Evolutionary conservation across 2,329 filamentous ascomycete species (phyloP).

Genomic region (Aureobasidium musti): DNA sequence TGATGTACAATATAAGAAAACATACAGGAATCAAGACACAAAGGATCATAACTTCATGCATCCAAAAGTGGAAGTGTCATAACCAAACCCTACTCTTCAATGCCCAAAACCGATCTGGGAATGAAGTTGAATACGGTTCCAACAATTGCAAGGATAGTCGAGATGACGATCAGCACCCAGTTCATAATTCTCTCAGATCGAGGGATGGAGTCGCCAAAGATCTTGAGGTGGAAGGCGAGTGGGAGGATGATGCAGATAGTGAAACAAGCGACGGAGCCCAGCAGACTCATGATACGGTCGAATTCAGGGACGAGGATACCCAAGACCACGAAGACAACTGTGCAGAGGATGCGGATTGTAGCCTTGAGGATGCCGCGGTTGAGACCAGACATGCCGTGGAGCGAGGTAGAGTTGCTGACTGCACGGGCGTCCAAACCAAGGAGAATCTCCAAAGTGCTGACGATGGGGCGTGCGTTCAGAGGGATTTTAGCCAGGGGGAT

Average conservation of each 20-base stretch:
- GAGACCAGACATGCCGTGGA: constrained; percentile 57
- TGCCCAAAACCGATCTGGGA: constrained; percentile 70
- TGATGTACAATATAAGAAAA: neutral
- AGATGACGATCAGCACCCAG: constrained; percentile 69
- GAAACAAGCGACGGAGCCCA: constrained; percentile 88
- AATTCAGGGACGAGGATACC: constrained; percentile 75
- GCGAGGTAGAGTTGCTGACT: constrained; percentile 53
- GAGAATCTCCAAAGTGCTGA: constrained; percentile 80
- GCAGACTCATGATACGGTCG: constrained; percentile 86
- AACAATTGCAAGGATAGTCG: constrained; percentile 67
- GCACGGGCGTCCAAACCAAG: constrained; percentile 66
- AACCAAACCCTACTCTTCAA: constrained; percentile 42
- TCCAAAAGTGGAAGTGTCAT: neutral
- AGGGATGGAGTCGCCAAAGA: constrained; percentile 74
- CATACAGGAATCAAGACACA: neutral
- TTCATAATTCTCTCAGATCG: constrained; percentile 64
- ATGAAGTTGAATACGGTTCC: constrained; percentile 89
- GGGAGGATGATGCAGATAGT: constrained; percentile 93
- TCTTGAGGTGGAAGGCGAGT: constrained; percentile 83
- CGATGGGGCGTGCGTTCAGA: constrained; percentile 82
- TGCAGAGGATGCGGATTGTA: constrained; percentile 64
- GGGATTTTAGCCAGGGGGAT: constrained; percentile 97
- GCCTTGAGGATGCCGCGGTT: constrained; percentile 62
- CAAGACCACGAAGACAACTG: constrained; percentile 73
- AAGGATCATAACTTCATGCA: constrained; percentile 23